Evolutionary conservation across 345 rosid species (phyloP).

Genomic region (Populus deltoides): DNA sequence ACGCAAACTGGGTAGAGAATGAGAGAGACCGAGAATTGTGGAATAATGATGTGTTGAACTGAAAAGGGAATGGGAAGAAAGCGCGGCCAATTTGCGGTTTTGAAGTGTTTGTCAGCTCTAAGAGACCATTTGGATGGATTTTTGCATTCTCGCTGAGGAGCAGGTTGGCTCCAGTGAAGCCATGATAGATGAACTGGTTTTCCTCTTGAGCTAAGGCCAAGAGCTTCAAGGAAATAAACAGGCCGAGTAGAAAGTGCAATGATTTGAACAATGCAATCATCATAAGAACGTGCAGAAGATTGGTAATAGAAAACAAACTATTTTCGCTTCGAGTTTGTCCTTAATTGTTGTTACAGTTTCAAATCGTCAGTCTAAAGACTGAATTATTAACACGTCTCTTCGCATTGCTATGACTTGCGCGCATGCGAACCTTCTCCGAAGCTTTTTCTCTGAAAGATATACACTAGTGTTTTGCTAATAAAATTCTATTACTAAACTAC

Average conservation of each 20-base stretch:
- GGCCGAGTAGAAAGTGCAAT: background rate
- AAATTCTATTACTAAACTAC: background rate
- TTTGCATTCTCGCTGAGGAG: constrained; percentile 28
- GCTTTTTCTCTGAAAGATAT: no score
- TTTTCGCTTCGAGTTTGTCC: no score
- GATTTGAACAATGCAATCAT: background rate
- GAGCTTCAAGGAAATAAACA: background rate
- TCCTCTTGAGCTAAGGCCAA: constrained; percentile 17
- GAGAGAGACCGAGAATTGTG: constrained; percentile 10
- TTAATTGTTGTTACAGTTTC: no score
- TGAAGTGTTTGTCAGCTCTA: constrained; percentile 47
- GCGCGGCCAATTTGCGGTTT: constrained; percentile 36
- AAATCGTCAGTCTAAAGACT: no score
- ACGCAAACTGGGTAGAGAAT: constrained; percentile 15
- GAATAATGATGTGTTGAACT: constrained; percentile 9
- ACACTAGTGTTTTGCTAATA: no score
- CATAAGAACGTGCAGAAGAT: no score
- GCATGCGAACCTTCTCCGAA: no score
- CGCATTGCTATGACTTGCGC: no score
- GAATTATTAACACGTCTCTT: no score
- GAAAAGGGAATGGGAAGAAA: constrained; percentile 35
- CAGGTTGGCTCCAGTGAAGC: constrained; percentile 34
- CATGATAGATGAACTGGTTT: constrained; percentile 37
- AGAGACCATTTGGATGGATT: constrained; percentile 35
- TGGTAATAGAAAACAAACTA: no score